Conservation (phyloP, 371 early-diverging fungal species). For the Batkoa obscura region DNA sequence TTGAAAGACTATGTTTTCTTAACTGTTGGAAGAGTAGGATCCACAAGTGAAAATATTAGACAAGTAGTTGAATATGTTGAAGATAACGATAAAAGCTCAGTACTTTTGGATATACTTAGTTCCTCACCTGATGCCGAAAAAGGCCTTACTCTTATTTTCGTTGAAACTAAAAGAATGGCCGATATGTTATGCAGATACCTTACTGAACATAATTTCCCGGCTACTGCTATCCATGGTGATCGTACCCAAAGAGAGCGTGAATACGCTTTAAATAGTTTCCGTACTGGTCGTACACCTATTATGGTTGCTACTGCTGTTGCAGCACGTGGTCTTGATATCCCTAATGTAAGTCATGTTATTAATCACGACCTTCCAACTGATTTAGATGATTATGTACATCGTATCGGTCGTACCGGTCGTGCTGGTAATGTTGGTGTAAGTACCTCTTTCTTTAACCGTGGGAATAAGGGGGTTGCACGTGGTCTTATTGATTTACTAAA, state of each 20-base stretch:
- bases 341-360: slow-evolving; percentile 77
- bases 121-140: slow-evolving; percentile 29
- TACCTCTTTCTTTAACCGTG: slow-evolving; percentile 93
- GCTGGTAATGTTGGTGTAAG: slow-evolving; percentile 89
- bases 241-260: slow-evolving; percentile 95
- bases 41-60: slow-evolving; percentile 90
- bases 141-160: slow-evolving; percentile 89
- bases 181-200: slow-evolving; percentile 77
- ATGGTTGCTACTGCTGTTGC: slow-evolving; percentile 99
- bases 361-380: slow-evolving; percentile 91
- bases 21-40: slow-evolving; percentile 88
- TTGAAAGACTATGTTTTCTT: slow-evolving; percentile 83
- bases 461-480: slow-evolving; percentile 71
- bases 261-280: slow-evolving; percentile 77
- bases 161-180: slow-evolving; percentile 96
- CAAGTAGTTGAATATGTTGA: slow-evolving; percentile 77
- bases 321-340: slow-evolving; percentile 93
- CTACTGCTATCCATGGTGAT: slow-evolving; percentile 95
- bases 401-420: slow-evolving; percentile 99
- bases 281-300: slow-evolving; percentile 73
- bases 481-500: slow-evolving; percentile 72
- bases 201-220: slow-evolving; percentile 55
- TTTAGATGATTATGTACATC: slow-evolving; percentile 92
- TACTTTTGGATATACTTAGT: slow-evolving; percentile 68
- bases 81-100: slow-evolving; percentile 65